Evolutionary conservation across 805 yeast species (phyloP), one percentile per base, ranked within the genome.

Genomic region (Middelhovenomyces tepae): DNA sequence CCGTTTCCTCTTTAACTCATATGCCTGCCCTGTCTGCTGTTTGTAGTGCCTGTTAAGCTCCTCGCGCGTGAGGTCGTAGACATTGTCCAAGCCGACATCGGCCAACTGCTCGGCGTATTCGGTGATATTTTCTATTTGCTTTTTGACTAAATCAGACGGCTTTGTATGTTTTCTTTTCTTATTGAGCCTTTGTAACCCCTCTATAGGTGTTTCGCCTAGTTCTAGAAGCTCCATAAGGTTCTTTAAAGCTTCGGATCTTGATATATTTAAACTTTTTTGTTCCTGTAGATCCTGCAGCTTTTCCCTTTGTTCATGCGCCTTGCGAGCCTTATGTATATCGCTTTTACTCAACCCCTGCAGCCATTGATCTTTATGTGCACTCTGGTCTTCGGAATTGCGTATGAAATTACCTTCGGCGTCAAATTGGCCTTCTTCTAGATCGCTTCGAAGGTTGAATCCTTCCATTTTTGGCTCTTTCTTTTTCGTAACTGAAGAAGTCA

Each of bases 321-420:
- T 32, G 25, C 53, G 49, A 3, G 71, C 70, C 8, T 37, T 49
- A 18, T 36, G 35, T 6, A 66, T 59, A 30, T 66, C 71, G 14
- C 45, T 42, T 37, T 53, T 52, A 24, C 56, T 54, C 4, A 57
- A 29, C 4, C 56, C 64, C 13, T 43, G 42, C 22, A 66, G 46
- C 65, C 70, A 65, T 2, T 40, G 40, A 37, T 67, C 73, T 28
- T 61, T 63, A 13, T 48, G 47, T 4, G 46, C 57, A 13, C 51
- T 51, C 20, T 49, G 53, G 18, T 57, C 64, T 2, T 59, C 58
- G 3, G 62, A 64, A 10, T 56, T 54, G 16, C 67, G 56, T 13
- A 73, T 56, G 43, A 60, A 78, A 43, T 74, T 76, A 1, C 85
- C 84, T 24, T 68, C 70, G 23, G 56, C 62, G 43, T 78, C 85